Base-by-base conservation (phyloP, 2,329 filamentous ascomycete species). In the Epichloe elymi region DNA sequence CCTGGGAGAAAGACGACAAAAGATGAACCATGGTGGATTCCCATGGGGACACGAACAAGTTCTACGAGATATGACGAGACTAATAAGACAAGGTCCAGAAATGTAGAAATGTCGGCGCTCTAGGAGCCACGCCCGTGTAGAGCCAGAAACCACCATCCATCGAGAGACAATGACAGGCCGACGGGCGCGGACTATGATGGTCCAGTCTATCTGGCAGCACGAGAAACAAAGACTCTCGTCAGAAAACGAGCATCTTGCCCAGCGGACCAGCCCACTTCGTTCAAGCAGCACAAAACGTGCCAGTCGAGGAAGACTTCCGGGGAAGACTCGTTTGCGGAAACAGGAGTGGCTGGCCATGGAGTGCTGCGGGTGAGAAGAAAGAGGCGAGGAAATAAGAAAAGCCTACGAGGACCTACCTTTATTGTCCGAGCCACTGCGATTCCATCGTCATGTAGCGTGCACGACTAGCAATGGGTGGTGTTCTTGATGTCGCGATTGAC, bases 141-240 rank as follows among this genome's bases (percentile, higher is more conserved):
- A 53, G 58, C 57, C 46, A 49, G 3, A 42, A 54, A 39, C 51
- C 53, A 51, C 26, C 48, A 36, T 40, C 42, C 12, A 33, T n/a
- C 35, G 47, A 48, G 19, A 20, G 30, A 44, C 47, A 51, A 40
- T 20, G 39, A 19, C 42, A 17, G 33, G 36, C 50, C 66, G 64
- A 70, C 68, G 65, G 71, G 65, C 72, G 64, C 61, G 73, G 73
- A 75, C 73, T 75, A 75, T 75, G 73, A 75, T 73, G 72, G 72
- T 67, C 72, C 73, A 43, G 46, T 63, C 57, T 49, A 59, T 75
- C 67, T 75, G 59, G 73, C 72, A 74, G 64, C 64, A 58, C 35
- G 36, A 20, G 33, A 45, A 38, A 51, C 52, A 51, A 54, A 54
- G 50, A 59, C 45, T 51, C 7, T 10, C 39, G 10, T 4, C 26